phyloP scores from a whole-genome alignment of 1,139 yeast species.

The Sugiyamaella castrensis region DNA sequence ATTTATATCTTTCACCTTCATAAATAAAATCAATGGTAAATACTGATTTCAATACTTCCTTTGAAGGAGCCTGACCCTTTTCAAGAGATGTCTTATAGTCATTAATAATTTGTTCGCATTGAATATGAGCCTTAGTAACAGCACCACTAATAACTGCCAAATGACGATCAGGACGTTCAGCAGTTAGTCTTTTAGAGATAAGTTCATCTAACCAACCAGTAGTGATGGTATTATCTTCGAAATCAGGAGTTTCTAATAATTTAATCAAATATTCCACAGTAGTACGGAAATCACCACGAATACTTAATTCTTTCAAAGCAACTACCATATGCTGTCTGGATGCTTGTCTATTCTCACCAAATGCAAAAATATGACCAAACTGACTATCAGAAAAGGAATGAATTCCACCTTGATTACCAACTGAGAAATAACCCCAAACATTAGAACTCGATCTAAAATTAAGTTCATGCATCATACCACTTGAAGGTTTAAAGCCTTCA shows the following conservation, averaged over 20 bases:
- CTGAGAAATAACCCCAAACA: conserved; percentile 99
- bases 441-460: conserved; percentile 95
- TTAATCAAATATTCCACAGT: conserved; percentile 96
- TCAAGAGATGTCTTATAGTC: conserved; percentile 74
- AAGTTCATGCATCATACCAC: conserved; percentile 93
- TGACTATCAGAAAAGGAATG: conserved; percentile 98
- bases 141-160: conserved; percentile 97
- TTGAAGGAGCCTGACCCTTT: conserved; percentile 92
- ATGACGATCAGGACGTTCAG: conserved; percentile 91
- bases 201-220: conserved; percentile 99
- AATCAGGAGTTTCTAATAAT: conserved; percentile 91
- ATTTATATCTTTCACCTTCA: conserved; percentile 88
- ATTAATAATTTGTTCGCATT: conserved; percentile 64
- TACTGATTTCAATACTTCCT: conserved; percentile 74
- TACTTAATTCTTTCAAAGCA: conserved; percentile 91
- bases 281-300: conserved; percentile 97
- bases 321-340: conserved; percentile 99
- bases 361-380: conserved; percentile 97
- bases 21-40: conserved; percentile 93
- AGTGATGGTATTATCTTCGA: conserved; percentile 92
- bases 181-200: conserved; percentile 86
- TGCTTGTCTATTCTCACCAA: conserved; percentile 97
- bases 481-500: conserved; percentile 98
- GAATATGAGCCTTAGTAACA: conserved; percentile 85
- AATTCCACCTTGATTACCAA: conserved; percentile 92